Percentiles rank a stretch among this genome's conserved stretches.
Conservation (phyloP, 257 asterid species). For the Cinchona pubescens region DNA sequence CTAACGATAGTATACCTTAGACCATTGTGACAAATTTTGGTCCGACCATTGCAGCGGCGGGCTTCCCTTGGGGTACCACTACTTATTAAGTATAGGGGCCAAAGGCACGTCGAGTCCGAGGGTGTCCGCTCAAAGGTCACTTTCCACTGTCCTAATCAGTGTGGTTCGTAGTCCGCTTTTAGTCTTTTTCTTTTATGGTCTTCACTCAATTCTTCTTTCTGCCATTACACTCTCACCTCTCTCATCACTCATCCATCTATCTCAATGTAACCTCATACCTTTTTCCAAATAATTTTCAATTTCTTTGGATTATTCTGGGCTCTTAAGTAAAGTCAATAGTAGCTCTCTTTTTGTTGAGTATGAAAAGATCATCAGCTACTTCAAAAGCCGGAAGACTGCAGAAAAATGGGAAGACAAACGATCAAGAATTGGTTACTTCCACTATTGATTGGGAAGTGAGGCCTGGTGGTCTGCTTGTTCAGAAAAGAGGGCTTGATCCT, state of each 20-base stretch:
- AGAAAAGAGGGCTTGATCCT: slow-evolving; percentile 20
- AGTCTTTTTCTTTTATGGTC: slow-evolving; percentile 20
- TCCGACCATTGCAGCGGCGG: neutral
- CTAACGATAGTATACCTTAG: too few species aligned
- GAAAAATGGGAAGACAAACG: slow-evolving; percentile 7
- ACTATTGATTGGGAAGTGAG: slow-evolving; percentile 36
- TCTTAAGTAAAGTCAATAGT: neutral
- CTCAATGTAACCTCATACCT: slow-evolving; percentile 14
- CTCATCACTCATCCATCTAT: slow-evolving; percentile 7
- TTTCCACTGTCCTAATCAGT: slow-evolving; percentile 22
- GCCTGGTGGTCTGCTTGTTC: slow-evolving; percentile 36
- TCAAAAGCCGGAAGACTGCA: slow-evolving; percentile 21
- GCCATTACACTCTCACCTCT: slow-evolving; percentile 20
- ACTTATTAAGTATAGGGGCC: neutral
- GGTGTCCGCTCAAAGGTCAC: slow-evolving; percentile 22
- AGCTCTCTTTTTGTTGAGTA: neutral
- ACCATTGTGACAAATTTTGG: too few species aligned
- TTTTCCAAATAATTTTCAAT: slow-evolving; percentile 6
- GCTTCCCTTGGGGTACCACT: neutral
- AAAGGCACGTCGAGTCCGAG: neutral
- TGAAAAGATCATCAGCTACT: slow-evolving; percentile 24
- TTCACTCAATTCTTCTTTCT: slow-evolving; percentile 22
- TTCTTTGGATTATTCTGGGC: slow-evolving; percentile 3
- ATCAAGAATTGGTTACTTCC: slow-evolving; percentile 5
- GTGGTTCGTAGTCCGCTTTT: slow-evolving; percentile 1